These are phyloP conservation scores for Leccinum angustisporum DNA, from an alignment of 1,284 basidiomycete genomes.

Conservation along the genomic window DNA sequence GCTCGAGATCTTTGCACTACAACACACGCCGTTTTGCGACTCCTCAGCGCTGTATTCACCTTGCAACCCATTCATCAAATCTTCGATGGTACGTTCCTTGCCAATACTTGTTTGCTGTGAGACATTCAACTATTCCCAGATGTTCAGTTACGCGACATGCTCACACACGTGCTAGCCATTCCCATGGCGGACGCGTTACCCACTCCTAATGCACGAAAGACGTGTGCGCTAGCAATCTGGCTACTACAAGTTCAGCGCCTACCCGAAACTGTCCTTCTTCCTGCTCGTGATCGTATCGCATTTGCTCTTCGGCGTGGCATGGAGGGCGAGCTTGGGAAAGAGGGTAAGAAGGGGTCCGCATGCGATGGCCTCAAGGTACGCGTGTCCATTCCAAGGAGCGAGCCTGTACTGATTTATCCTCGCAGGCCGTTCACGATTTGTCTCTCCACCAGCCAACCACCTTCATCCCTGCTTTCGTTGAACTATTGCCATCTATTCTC, in stretches of 20 bases:
- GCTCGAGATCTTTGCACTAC: slow-evolving; percentile 74
- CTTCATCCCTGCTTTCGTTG: slow-evolving; percentile 63
- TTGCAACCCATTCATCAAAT: slow-evolving; percentile 55
- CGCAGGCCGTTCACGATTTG: slow-evolving; percentile 71
- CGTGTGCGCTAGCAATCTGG: slow-evolving; percentile 72
- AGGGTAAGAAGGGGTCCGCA: slow-evolving; percentile 78
- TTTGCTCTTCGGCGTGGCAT: slow-evolving; percentile 72
- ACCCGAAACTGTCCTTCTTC: slow-evolving; percentile 54
- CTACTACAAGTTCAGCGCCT: slow-evolving; percentile 68
- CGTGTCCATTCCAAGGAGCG: slow-evolving; percentile 9
- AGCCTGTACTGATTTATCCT: slow-evolving; percentile 10
- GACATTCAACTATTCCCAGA: slow-evolving; percentile 41
- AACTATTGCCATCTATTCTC: slow-evolving; percentile 60
- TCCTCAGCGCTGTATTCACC: slow-evolving; percentile 60
- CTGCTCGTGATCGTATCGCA: slow-evolving; percentile 62
- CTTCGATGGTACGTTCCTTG: slow-evolving; percentile 55
- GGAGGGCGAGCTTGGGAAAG: slow-evolving; percentile 78
- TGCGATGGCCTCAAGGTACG: slow-evolving; percentile 71
- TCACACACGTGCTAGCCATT: slow-evolving; percentile 65
- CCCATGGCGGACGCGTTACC: slow-evolving; percentile 65
- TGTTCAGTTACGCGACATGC: slow-evolving; percentile 53
- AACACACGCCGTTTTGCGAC: slow-evolving; percentile 63
- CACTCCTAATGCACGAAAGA: slow-evolving; percentile 80
- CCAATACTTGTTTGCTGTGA: neutral
- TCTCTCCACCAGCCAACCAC: slow-evolving; percentile 56